Conservation (phyloP, 2,329 filamentous ascomycete genomes). For the Colletotrichum neosansevieriae region DNA sequence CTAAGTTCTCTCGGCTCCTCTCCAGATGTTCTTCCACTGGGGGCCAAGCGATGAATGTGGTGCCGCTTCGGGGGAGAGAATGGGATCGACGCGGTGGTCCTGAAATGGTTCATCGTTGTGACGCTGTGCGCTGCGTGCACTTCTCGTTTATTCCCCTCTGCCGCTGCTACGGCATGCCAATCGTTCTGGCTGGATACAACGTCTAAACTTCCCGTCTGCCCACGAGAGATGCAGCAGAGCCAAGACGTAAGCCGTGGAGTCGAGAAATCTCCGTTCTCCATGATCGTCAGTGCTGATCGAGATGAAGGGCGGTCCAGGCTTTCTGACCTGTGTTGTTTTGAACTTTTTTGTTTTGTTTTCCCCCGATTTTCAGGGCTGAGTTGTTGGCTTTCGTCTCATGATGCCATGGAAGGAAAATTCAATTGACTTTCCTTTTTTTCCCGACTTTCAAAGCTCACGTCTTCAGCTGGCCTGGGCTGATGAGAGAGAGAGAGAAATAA, state of each 20-base stretch:
- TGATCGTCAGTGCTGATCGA: constrained; percentile 27
- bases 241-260: constrained; percentile 19
- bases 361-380: not conserved
- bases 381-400: constrained; percentile 1
- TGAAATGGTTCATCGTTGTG: constrained; percentile 25
- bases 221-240: constrained; percentile 10
- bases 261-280: constrained; percentile 28
- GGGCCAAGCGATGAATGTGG: constrained; percentile 5
- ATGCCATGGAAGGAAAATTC: not conserved
- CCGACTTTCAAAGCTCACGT: not conserved
- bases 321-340: not conserved
- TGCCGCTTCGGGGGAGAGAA: constrained; percentile 22
- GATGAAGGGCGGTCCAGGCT: constrained; percentile 23
- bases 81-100: constrained; percentile 33
- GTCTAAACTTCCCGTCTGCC: constrained; percentile 15
- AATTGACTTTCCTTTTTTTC: not conserved
- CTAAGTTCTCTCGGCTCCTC: not conserved
- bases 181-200: constrained; percentile 12
- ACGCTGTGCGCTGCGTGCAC: constrained; percentile 20
- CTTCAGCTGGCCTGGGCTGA: not conserved
- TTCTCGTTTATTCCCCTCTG: not conserved
- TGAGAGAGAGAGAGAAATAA: not conserved
- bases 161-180: not conserved
- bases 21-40: no score
- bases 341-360: not conserved